phyloP scores from a whole-genome alignment of 2,329 filamentous ascomycete species.

The Aspergillus sp. region DNA sequence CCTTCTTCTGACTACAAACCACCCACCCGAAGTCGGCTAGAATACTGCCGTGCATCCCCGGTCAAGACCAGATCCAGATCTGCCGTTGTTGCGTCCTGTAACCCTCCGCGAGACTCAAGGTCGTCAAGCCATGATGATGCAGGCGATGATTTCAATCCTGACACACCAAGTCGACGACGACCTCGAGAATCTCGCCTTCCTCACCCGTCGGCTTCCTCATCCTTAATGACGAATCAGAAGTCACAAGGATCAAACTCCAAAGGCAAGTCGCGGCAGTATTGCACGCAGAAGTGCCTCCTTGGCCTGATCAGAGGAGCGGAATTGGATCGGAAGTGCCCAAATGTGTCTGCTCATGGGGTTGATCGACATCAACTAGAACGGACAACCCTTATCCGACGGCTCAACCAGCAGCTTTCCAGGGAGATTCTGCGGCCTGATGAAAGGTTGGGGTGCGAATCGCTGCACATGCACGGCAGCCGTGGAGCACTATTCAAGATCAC shows the following conservation, averaged over 20 bases:
- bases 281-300: constrained; percentile 40
- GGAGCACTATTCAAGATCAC: constrained; percentile 28
- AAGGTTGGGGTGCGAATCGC: constrained; percentile 15
- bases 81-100: constrained; percentile 3
- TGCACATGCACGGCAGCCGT: constrained; percentile 22
- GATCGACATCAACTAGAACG: constrained; percentile 15
- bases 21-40: constrained; percentile 1
- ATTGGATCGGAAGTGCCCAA: constrained; percentile 39
- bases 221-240: neutral
- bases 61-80: constrained; percentile 14
- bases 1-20: constrained; percentile 15
- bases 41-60: constrained; percentile 13
- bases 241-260: constrained; percentile 6
- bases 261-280: constrained; percentile 29
- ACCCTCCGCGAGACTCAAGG: constrained; percentile 5
- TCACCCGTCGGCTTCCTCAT: constrained; percentile 9
- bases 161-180: constrained; percentile 11
- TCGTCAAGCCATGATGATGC: constrained; percentile 3
- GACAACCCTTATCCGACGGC: constrained; percentile 6
- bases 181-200: constrained; percentile 5
- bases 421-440: constrained; percentile 1
- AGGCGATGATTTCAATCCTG: constrained; percentile 3
- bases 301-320: constrained; percentile 29
- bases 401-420: constrained; percentile 7
- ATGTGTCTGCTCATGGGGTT: constrained; percentile 34